Evolutionary conservation across 2,329 filamentous ascomycete species (phyloP).

Genomic region (Claviceps citrina): DNA sequence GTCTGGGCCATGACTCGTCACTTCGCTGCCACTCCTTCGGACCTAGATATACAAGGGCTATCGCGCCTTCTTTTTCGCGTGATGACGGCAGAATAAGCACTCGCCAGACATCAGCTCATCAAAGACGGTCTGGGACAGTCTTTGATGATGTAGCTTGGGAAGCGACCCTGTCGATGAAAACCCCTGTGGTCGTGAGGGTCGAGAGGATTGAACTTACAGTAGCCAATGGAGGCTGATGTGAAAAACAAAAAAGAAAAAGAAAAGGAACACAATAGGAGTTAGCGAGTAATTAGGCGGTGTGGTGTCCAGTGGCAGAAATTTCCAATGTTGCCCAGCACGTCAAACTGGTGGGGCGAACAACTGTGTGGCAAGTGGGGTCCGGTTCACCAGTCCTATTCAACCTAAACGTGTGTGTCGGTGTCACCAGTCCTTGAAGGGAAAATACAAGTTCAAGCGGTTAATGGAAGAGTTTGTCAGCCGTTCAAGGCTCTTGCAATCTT

Average conservation of each 20-base stretch:
- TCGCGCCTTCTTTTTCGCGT: not conserved
- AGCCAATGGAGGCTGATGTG: too few species aligned
- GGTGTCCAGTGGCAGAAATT: slow-evolving; percentile 11
- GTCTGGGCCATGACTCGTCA: slow-evolving; percentile 3
- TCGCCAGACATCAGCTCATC: slow-evolving; percentile 1
- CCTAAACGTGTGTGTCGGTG: too few species aligned
- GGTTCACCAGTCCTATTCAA: too few species aligned
- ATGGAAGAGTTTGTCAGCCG: too few species aligned
- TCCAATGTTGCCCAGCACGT: not conserved
- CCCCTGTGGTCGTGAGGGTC: not conserved
- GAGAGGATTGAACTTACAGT: too few species aligned
- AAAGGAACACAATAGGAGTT: not conserved
- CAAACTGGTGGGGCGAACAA: not conserved
- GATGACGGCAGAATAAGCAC: not conserved
- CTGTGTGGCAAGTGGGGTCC: too few species aligned
- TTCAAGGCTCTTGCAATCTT: too few species aligned
- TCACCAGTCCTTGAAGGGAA: too few species aligned
- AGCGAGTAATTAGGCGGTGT: slow-evolving; percentile 17
- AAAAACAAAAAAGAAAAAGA: not conserved
- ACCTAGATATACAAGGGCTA: not conserved
- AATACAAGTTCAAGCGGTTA: too few species aligned
- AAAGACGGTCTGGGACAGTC: not conserved
- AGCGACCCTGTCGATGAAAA: not conserved
- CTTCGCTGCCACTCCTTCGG: not conserved
- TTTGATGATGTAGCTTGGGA: not conserved